Evolutionary conservation across 768 basidiomycete species (phyloP).

Genomic region (Termitomyces sp.): DNA sequence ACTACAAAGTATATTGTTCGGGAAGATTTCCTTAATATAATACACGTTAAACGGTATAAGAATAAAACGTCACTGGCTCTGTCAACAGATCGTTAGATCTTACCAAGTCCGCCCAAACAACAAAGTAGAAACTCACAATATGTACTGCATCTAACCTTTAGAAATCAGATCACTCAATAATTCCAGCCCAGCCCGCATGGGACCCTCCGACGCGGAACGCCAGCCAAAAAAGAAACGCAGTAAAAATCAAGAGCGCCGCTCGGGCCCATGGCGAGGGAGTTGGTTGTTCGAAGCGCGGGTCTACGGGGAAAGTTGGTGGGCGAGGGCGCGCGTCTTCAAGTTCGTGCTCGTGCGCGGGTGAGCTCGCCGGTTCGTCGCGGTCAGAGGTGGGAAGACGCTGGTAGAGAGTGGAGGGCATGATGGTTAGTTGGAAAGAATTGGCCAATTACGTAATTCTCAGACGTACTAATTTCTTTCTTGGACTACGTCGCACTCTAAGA

Average conservation of each 20-base stretch:
- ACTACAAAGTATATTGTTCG: neutral
- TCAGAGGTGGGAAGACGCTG: conserved; percentile 10
- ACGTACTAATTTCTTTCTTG: no score
- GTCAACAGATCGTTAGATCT: neutral
- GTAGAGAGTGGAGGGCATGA: conserved; percentile 11
- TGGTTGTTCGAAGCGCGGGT: conserved; percentile 14
- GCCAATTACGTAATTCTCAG: neutral
- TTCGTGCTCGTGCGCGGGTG: conserved; percentile 3
- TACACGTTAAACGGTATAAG: neutral
- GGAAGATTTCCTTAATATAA: neutral
- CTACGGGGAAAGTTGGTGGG: conserved; percentile 7
- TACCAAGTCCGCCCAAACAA: neutral
- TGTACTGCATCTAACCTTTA: neutral
- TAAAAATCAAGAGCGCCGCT: conserved; percentile 11
- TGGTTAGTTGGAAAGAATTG: neutral
- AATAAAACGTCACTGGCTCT: neutral
- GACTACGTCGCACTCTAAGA: no score
- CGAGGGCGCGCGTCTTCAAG: conserved; percentile 12
- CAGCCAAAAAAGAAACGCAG: conserved; percentile 12
- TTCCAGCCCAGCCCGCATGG: conserved; percentile 12
- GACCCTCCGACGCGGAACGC: conserved; percentile 17
- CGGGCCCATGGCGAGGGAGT: conserved; percentile 13
- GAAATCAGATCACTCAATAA: neutral
- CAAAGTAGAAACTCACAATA: neutral
- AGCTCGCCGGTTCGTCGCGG: neutral